Evolutionary conservation across 257 asterid genomes (phyloP).

Genomic region (Echites panduratus): DNA sequence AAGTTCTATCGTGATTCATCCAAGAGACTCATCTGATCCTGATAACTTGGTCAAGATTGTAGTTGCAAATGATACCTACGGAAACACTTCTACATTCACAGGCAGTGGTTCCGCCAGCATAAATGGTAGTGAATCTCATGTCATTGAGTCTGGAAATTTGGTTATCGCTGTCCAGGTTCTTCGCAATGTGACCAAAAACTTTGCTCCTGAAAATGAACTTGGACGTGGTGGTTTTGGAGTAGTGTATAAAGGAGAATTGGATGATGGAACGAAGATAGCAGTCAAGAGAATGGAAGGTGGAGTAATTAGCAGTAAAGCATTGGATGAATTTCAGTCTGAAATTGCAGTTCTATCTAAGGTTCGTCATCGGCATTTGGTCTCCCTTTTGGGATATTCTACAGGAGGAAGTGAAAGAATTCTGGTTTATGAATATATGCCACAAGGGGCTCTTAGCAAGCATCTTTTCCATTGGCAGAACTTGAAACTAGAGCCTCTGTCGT

Average conservation of each 20-base stretch:
- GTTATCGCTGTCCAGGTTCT: conserved; percentile 79
- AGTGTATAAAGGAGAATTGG: conserved; percentile 75
- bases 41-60: conserved; percentile 52
- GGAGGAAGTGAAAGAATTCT: conserved; percentile 75
- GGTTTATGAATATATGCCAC: conserved; percentile 86
- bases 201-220: conserved; percentile 73
- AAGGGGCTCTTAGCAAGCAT: conserved; percentile 83
- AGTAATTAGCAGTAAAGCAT: conserved; percentile 53
- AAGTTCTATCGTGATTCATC: conserved; percentile 65
- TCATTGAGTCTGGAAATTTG: conserved; percentile 66
- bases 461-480: conserved; percentile 73
- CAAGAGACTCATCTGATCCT: conserved; percentile 54
- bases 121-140: conserved; percentile 49
- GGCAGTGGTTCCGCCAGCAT: conserved; percentile 54
- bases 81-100: conserved; percentile 38
- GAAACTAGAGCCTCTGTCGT: conserved; percentile 75
- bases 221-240: conserved; percentile 97
- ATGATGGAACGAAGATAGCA: conserved; percentile 81
- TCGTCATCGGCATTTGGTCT: conserved; percentile 85
- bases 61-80: conserved; percentile 39
- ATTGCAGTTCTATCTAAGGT: conserved; percentile 82
- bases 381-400: conserved; percentile 65
- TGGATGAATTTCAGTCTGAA: conserved; percentile 78
- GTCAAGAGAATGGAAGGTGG: conserved; percentile 92
- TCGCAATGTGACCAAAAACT: conserved; percentile 65